A percentile compares a stretch with the other conserved stretches of the same genome.
These are phyloP conservation scores for Pythium aquatile DNA, from an alignment of 352 stramenopile species.

Conservation along the genomic window DNA sequence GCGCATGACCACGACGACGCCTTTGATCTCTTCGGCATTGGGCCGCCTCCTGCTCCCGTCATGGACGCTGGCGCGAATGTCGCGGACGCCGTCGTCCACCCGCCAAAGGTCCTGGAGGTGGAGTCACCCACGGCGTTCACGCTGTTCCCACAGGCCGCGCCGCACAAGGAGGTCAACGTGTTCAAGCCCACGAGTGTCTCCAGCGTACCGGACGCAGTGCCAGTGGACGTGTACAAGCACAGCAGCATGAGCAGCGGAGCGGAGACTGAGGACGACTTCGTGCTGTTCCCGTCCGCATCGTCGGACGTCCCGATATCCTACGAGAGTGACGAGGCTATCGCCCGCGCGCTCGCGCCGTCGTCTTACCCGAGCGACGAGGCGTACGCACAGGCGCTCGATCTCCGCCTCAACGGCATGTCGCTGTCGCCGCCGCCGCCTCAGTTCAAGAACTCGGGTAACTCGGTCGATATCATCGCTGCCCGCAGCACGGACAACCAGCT, in stretches of 20 bases:
- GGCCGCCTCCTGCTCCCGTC: background rate
- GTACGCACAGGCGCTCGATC: conserved; percentile 15
- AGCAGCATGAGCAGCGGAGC: conserved; percentile 12
- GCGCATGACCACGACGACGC: conserved; percentile 7
- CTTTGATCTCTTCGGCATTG: conserved; percentile 23
- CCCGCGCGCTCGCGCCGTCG: background rate
- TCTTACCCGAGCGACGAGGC: conserved; percentile 12
- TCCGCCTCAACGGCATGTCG: conserved; percentile 8
- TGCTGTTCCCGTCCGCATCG: conserved; percentile 12
- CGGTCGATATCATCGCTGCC: conserved; percentile 75
- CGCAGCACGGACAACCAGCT: conserved; percentile 54
- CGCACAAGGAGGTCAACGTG: background rate
- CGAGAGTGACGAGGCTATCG: background rate
- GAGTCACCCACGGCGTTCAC: conserved; percentile 18
- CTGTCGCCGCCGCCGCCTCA: conserved; percentile 27
- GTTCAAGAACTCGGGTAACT: conserved; percentile 77
- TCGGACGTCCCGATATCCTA: background rate
- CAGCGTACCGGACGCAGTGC: background rate
- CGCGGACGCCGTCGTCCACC: background rate
- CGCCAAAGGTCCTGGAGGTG: conserved; percentile 1
- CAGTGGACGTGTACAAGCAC: background rate
- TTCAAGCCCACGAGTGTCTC: conserved; percentile 6
- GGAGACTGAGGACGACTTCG: conserved; percentile 22
- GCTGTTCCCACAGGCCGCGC: conserved; percentile 15
- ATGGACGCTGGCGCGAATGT: conserved; percentile 2